These are phyloP conservation scores for Polychaeton citri DNA, from an alignment of 2,329 filamentous ascomycete genomes.

Conservation along the genomic window DNA sequence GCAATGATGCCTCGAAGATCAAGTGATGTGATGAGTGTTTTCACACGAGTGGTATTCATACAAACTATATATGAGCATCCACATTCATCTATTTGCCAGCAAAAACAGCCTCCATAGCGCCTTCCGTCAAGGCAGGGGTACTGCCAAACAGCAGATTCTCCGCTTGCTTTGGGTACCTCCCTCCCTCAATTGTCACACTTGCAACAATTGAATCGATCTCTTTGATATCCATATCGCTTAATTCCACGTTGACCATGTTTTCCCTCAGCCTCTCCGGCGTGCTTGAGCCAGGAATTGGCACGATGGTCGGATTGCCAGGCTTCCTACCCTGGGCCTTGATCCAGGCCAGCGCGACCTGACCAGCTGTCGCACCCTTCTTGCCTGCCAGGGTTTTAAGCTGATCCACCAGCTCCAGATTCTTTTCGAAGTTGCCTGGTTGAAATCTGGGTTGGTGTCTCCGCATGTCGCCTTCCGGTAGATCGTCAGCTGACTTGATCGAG, in stretches of 20 bases:
- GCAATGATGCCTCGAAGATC: too few relatives aligned
- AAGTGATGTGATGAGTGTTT: too few relatives aligned
- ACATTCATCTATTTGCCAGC: not conserved
- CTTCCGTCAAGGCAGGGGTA: conserved; percentile 11
- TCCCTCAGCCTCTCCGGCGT: conserved; percentile 25
- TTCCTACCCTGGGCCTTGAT: conserved; percentile 28
- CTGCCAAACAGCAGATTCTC: conserved; percentile 15
- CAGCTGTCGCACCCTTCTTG: conserved; percentile 38
- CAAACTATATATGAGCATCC: too few relatives aligned
- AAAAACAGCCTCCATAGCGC: not conserved
- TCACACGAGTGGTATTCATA: too few relatives aligned
- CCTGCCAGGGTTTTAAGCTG: conserved; percentile 45
- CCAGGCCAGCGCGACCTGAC: conserved; percentile 39
- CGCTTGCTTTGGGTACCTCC: conserved; percentile 22
- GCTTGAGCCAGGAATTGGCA: conserved; percentile 31
- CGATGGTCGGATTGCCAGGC: conserved; percentile 30
- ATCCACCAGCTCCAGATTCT: conserved; percentile 49
- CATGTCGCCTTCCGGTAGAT: conserved; percentile 42
- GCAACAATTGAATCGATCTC: conserved; percentile 40
- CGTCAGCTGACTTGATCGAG: conserved; percentile 35
- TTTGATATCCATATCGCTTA: conserved; percentile 35
- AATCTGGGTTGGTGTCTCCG: conserved; percentile 43
- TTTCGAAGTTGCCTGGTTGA: conserved; percentile 46
- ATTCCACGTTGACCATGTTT: conserved; percentile 26
- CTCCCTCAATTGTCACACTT: conserved; percentile 29